phyloP scores from a whole-genome alignment of 179 eudicot genomes.

The Silene noctiflora region DNA sequence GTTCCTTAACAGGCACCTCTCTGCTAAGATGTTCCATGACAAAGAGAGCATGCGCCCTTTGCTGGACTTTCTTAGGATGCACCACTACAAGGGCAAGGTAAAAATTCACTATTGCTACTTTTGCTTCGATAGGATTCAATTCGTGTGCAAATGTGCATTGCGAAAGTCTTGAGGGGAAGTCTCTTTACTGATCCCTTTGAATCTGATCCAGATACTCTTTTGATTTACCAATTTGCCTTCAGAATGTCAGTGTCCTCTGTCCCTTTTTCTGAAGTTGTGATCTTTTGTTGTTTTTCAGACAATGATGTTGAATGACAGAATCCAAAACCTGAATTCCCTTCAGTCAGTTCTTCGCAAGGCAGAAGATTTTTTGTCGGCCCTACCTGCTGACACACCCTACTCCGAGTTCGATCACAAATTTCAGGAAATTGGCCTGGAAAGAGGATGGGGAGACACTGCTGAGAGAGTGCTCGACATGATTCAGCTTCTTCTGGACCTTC shows the following conservation, averaged over 20 bases:
- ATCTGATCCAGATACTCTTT: conserved; percentile 4
- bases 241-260: background rate
- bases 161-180: background rate
- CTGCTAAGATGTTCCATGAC: conserved; percentile 96
- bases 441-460: conserved; percentile 51
- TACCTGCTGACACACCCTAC: conserved; percentile 45
- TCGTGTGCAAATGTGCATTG: background rate
- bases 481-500: conserved; percentile 42
- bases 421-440: conserved; percentile 45
- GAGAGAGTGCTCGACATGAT: conserved; percentile 43
- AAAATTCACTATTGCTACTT: background rate
- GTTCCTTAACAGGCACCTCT: conserved; percentile 87
- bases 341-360: conserved; percentile 72
- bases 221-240: background rate
- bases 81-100: conserved; percentile 83
- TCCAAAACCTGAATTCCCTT: conserved; percentile 58
- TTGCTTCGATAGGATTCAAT: background rate
- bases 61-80: conserved; percentile 70
- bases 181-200: background rate
- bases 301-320: conserved; percentile 84
- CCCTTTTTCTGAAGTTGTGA: conserved; percentile 8
- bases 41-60: conserved; percentile 86
- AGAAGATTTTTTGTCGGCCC: conserved; percentile 58
- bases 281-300: conserved; percentile 40
- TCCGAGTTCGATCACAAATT: conserved; percentile 43